Conservation (phyloP, 139 green algal genomes). For the Edaphochlamys debaryana region DNA sequence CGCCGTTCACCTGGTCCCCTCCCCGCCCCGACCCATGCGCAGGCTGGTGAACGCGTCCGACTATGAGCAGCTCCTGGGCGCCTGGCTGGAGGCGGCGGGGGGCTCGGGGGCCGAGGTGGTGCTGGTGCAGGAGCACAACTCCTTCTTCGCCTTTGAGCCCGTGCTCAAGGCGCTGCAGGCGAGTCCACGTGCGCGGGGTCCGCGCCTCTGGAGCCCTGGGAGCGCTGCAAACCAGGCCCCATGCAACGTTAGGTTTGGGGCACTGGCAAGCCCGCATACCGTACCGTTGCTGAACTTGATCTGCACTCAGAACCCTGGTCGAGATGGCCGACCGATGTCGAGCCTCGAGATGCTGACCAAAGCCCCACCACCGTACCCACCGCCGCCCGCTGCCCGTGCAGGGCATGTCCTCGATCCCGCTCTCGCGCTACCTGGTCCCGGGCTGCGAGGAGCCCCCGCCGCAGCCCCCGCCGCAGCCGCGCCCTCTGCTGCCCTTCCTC, state of each 20-base stretch:
- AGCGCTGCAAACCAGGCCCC: too few species aligned
- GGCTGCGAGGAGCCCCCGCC: background rate
- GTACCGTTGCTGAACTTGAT: too few species aligned
- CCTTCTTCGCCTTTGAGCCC: conserved; percentile 83
- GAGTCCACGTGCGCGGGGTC: too few species aligned
- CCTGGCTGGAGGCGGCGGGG: conserved; percentile 3
- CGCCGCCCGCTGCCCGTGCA: too few species aligned
- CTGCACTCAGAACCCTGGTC: too few species aligned
- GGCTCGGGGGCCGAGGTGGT: background rate
- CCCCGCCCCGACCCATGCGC: too few species aligned
- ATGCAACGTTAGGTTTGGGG: background rate
- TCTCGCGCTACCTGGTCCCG: conserved; percentile 35
- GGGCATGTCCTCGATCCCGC: conserved; percentile 26
- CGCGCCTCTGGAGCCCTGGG: too few species aligned
- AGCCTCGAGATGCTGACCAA: too few species aligned
- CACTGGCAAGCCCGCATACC: too few species aligned
- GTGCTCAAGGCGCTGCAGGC: conserved; percentile 78
- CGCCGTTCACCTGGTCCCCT: too few species aligned
- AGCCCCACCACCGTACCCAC: too few species aligned
- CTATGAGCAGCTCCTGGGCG: conserved; percentile 7
- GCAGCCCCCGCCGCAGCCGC: background rate
- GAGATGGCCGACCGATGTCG: too few species aligned
- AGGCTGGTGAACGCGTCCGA: background rate
- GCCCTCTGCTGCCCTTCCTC: background rate
- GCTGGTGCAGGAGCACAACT: conserved; percentile 53